These are phyloP conservation scores for Fusarium sublunatum DNA, from an alignment of 2,329 filamentous ascomycete genomes.

Conservation along the genomic window DNA sequence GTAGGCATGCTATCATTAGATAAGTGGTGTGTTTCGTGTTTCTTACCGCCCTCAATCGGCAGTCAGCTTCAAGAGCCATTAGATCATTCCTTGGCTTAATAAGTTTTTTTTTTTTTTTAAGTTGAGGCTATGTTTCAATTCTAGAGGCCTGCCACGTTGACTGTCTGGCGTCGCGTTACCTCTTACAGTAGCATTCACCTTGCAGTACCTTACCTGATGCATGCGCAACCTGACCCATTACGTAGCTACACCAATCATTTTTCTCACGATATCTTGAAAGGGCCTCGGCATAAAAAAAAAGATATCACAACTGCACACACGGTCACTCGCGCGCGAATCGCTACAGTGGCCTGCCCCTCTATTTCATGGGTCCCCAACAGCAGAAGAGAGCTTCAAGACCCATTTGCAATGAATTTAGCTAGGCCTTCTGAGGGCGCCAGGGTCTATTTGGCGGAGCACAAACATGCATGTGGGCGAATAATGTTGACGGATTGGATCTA, in stretches of 20 bases:
- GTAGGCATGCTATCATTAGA: too few relatives aligned
- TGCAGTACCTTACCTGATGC: not conserved
- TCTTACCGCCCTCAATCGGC: too few relatives aligned
- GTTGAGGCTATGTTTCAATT: too few relatives aligned
- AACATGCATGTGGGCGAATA: slow-evolving; percentile 32
- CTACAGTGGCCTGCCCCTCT: slow-evolving; percentile 14
- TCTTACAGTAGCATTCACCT: not conserved
- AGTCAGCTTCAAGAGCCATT: too few relatives aligned
- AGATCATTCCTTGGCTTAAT: too few relatives aligned
- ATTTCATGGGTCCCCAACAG: slow-evolving; percentile 5
- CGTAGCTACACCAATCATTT: not conserved
- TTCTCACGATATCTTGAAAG: not conserved
- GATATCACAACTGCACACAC: slow-evolving; percentile 2
- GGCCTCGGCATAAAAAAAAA: slow-evolving; percentile 8
- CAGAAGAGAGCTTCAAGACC: slow-evolving; percentile 9
- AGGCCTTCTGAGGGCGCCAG: slow-evolving; percentile 9
- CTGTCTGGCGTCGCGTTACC: too few relatives aligned
- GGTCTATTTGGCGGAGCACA: slow-evolving; percentile 19
- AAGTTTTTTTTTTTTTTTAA: too few relatives aligned
- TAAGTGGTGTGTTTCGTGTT: too few relatives aligned
- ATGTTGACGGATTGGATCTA: slow-evolving; percentile 34
- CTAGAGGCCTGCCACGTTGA: too few relatives aligned
- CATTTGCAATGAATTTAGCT: slow-evolving; percentile 1
- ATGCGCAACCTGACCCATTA: too few relatives aligned
- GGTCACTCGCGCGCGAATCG: slow-evolving; percentile 3